Evolutionary conservation across 345 rosid species (phyloP).

Genomic region (Brassica carinata): DNA sequence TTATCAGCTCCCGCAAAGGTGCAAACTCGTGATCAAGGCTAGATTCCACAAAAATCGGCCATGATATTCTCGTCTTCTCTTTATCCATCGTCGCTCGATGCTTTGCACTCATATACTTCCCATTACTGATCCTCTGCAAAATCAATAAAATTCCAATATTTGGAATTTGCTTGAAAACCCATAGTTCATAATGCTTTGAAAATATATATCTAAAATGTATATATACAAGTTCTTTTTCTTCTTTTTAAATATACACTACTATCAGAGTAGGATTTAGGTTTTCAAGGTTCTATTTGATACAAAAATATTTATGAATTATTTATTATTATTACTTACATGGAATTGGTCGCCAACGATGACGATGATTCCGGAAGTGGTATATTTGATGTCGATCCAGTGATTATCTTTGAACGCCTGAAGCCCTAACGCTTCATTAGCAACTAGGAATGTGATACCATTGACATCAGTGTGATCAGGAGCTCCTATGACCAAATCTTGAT

Average conservation of each 20-base stretch:
- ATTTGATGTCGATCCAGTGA: constrained; percentile 54
- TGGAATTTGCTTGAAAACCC: not conserved
- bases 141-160: not conserved
- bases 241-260: too few relatives aligned
- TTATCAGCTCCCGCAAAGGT: constrained; percentile 54
- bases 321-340: constrained; percentile 38
- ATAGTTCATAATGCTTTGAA: not conserved
- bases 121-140: constrained; percentile 68
- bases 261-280: too few relatives aligned
- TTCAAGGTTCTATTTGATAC: too few relatives aligned
- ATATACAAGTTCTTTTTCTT: not conserved
- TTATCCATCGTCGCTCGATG: constrained; percentile 59
- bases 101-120: constrained; percentile 53
- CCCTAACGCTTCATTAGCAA: constrained; percentile 68
- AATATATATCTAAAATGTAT: too few relatives aligned
- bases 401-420: constrained; percentile 64
- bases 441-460: constrained; percentile 55
- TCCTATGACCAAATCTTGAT: constrained; percentile 60
- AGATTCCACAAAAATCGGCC: constrained; percentile 82
- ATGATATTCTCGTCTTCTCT: constrained; percentile 72
- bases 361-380: constrained; percentile 54
- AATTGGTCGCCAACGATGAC: constrained; percentile 74
- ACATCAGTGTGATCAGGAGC: constrained; percentile 66
- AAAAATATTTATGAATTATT: too few relatives aligned
- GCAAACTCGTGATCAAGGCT: constrained; percentile 42